Evolutionary conservation across 768 basidiomycete species (phyloP).

Genomic region (Lactifluus subvellereus): DNA sequence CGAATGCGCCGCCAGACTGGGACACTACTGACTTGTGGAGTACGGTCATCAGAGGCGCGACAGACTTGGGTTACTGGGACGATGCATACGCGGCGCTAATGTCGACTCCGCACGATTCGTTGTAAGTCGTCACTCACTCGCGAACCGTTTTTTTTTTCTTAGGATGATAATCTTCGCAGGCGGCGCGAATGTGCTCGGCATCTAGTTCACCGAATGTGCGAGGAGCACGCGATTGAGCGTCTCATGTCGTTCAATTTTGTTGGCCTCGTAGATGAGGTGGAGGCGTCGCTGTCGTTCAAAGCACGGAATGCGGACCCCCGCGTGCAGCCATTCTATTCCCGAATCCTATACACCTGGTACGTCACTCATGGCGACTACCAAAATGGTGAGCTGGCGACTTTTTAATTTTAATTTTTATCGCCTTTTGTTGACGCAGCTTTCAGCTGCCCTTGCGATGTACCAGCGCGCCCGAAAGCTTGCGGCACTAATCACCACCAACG

Average conservation of each 20-base stretch:
- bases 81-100: slow-evolving; percentile 82
- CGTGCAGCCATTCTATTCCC: slow-evolving; percentile 76
- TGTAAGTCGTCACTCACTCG: slow-evolving; percentile 48
- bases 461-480: slow-evolving; percentile 79
- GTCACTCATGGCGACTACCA: slow-evolving; percentile 83
- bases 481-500: slow-evolving; percentile 31
- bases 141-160: not conserved
- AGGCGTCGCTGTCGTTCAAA: slow-evolving; percentile 84
- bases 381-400: slow-evolving; percentile 57
- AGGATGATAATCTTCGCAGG: slow-evolving; percentile 37
- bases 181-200: slow-evolving; percentile 77
- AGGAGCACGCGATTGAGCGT: slow-evolving; percentile 71
- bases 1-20: slow-evolving; percentile 47
- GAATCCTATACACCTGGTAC: slow-evolving; percentile 94
- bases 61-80: slow-evolving; percentile 70
- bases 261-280: slow-evolving; percentile 80
- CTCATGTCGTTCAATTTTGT: slow-evolving; percentile 81
- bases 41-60: slow-evolving; percentile 68
- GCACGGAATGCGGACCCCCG: slow-evolving; percentile 91
- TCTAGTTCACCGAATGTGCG: slow-evolving; percentile 89
- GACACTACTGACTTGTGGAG: slow-evolving; percentile 73
- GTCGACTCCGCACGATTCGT: slow-evolving; percentile 63
- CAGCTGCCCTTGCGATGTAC: slow-evolving; percentile 92
- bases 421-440: slow-evolving; percentile 1
- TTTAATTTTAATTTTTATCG: not conserved